Base-by-base conservation (phyloP, 148 eudicot species). In the Oxyria digyna region DNA sequence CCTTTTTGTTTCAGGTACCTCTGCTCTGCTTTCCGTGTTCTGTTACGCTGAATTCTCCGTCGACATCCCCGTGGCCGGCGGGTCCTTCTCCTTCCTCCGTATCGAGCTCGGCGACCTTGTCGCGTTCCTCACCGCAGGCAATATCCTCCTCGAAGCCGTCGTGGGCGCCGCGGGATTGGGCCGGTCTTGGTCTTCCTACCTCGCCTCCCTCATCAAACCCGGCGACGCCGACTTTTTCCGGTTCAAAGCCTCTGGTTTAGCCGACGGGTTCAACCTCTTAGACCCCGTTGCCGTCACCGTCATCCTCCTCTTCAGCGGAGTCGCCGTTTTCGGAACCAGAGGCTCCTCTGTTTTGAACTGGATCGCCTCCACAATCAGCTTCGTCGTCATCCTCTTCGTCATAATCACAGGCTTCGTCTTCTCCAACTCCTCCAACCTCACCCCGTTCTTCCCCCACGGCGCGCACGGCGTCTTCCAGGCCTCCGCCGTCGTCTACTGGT, bases 101-200 rank as follows among this genome's bases (percentile, higher is more conserved):
- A 74, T 94, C 14, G 98, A 94, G 21, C 63, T 90, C 49, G 97
- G 98, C 24, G 98, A 94, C 74, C 88, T 94, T 40, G 68, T 88
- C 42, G 97, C 98, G 8, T 94, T 83, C 72, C 80, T 94, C 64
- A 93, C 98, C 40, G 98, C 97, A 49, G 88, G 86, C 21, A 94
- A 94, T 43, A 90, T 94, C 14, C 74, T 94, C 4, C 77, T 94
- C 1, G 98, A 94, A 64, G 92, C 90, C 4, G 69, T 94, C 64
- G 92, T 91, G 0, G 97, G 97, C 42, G 97, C 96, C 45, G 98
- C 97, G 42, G 97, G 97, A 0, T 74, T 94, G 4, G 98, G 89
- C 0, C 71, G 98, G 4, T 83, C 98, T 0, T 90, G 96, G 95
- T 82, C 97, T 0, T 90, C 98, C 3, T 94, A 94, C 67, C 76